Conservation (phyloP, 1,139 yeast species). For the Spathaspora sp. region DNA sequence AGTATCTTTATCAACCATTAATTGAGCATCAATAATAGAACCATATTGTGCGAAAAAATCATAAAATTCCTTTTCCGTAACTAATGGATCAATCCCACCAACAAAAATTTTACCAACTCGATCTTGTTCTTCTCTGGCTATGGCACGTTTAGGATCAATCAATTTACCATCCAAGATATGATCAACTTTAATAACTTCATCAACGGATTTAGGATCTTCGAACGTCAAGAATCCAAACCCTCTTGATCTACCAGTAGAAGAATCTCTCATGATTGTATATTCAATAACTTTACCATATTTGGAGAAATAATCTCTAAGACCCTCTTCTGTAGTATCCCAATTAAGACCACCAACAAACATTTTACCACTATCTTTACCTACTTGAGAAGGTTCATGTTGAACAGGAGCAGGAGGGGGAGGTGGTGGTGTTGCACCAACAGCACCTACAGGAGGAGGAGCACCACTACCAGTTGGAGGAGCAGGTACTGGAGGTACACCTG, state of each 20-base stretch:
- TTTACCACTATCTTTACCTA: conserved; percentile 65
- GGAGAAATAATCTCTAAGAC: conserved; percentile 74
- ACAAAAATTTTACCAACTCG: conserved; percentile 96
- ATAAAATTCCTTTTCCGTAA: conserved; percentile 88
- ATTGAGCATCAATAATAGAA: conserved; percentile 91
- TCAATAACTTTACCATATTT: conserved; percentile 91
- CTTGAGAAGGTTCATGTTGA: conserved; percentile 30
- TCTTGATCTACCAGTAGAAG: conserved; percentile 85
- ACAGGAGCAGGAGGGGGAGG: conserved; percentile 19
- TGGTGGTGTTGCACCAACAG: conserved; percentile 12
- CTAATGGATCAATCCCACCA: conserved; percentile 97
- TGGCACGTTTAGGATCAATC: conserved; percentile 97
- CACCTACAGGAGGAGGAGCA: conserved; percentile 12
- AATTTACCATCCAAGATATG: conserved; percentile 95
- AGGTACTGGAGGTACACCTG: conserved; percentile 5
- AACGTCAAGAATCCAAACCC: conserved; percentile 97
- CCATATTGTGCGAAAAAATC: conserved; percentile 90
- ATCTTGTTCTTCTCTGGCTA: conserved; percentile 97
- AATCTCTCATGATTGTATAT: conserved; percentile 92
- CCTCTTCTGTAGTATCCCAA: conserved; percentile 96
- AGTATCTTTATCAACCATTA: conserved; percentile 97
- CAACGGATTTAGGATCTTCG: conserved; percentile 78
- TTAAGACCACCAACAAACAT: conserved; percentile 98
- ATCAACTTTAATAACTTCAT: conserved; percentile 81
- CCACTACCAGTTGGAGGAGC: conserved; percentile 6